These are phyloP conservation scores for Leccinum ochraceum DNA, from an alignment of 768 basidiomycete genomes.

Conservation along the genomic window DNA sequence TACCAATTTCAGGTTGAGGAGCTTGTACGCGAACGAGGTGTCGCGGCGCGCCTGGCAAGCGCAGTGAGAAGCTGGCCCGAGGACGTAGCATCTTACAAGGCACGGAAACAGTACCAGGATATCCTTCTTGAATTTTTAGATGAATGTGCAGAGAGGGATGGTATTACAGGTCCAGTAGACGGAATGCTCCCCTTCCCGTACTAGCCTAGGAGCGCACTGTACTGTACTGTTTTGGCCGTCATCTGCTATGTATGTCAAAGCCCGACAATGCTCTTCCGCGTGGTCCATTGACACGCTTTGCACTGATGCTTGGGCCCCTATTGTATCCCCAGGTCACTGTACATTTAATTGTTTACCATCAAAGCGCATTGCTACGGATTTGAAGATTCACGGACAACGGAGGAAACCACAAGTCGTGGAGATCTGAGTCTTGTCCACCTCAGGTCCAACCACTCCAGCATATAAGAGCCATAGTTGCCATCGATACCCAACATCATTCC, in stretches of 20 bases:
- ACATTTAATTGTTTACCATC: conserved; percentile 13
- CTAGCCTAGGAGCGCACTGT: conserved; percentile 4
- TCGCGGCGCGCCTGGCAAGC: conserved; percentile 62
- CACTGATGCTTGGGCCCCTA: background rate
- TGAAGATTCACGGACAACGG: too few species aligned
- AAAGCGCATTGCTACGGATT: conserved; percentile 4
- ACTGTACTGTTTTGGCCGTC: background rate
- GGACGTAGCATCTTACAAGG: conserved; percentile 48
- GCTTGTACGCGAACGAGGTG: conserved; percentile 55
- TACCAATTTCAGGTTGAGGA: conserved; percentile 59
- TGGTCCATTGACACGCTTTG: background rate
- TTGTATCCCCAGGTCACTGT: conserved; percentile 5
- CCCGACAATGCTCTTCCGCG: conserved; percentile 1
- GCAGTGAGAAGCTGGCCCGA: conserved; percentile 69
- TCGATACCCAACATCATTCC: background rate
- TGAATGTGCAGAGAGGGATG: conserved; percentile 24
- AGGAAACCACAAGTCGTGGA: too few species aligned
- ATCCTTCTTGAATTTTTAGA: conserved; percentile 29
- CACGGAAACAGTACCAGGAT: conserved; percentile 24
- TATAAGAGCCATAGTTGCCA: background rate
- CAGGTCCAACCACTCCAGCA: too few species aligned
- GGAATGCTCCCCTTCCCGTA: conserved; percentile 21
- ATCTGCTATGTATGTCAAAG: background rate
- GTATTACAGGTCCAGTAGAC: conserved; percentile 11
- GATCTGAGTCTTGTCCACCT: too few species aligned